phyloP scores from a whole-genome alignment of 192 early-diverging fungal species.

The Glomus cerebriforme region DNA sequence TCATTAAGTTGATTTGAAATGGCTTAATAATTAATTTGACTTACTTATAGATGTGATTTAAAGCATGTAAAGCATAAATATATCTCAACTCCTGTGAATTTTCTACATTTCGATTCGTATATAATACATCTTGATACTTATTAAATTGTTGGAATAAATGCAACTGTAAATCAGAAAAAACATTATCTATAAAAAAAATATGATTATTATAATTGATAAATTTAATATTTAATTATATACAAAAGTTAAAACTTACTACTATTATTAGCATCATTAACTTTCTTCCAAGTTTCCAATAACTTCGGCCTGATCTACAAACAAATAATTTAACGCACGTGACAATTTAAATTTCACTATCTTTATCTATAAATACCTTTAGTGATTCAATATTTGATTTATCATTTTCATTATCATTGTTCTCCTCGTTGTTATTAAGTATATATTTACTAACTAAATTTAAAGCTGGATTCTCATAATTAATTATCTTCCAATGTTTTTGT shows the following conservation, averaged over 20 bases:
- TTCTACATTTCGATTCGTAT: conserved; percentile 57
- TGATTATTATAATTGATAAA: too few species aligned
- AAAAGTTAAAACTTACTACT: neutral
- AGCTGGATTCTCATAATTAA: conserved; percentile 33
- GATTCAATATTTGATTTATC: neutral
- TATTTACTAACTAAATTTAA: conserved; percentile 38
- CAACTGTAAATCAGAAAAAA: conserved; percentile 60
- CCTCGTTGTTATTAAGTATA: neutral
- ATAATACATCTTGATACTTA: conserved; percentile 79
- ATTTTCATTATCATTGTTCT: neutral
- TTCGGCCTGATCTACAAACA: conserved; percentile 24
- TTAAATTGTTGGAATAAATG: conserved; percentile 64
- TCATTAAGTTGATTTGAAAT: neutral
- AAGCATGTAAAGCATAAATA: conserved; percentile 75
- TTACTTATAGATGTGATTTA: conserved; percentile 90
- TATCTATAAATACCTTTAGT: neutral
- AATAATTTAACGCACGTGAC: neutral
- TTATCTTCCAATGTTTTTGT: conserved; percentile 43
- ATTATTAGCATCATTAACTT: neutral
- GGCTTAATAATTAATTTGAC: neutral
- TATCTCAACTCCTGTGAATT: conserved; percentile 72
- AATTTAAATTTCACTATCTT: neutral
- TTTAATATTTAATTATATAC: too few species aligned
- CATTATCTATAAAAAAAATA: conserved; percentile 40
- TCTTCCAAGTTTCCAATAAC: neutral